Evolutionary conservation across 257 asterid species (phyloP), one percentile per base, ranked within the genome.

Genomic region (Schizonepeta tenuifolia): DNA sequence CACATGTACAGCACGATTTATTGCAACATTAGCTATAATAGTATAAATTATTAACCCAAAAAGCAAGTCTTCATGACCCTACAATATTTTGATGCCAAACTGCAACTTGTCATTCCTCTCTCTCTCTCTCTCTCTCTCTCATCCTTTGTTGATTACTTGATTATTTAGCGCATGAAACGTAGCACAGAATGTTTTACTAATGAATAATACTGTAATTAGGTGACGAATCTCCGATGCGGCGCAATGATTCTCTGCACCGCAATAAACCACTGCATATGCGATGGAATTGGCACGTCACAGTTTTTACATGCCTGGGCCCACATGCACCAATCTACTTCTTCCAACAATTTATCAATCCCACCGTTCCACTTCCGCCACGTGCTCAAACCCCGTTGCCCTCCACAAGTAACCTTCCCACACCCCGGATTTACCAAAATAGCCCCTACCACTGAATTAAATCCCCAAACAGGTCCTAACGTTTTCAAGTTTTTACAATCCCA

Each of bases 241-340:
- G 98, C 89, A 1, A 86, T 88, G 95, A 78, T 92, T 66, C 82
- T 92, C 1, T 84, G 95, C 83, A 83, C 85, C 40, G 91, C 91
- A 50, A 85, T 92, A 77, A 87, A 76, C 57, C 98, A 92, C 75
- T 88, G 97, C 31, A 15, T 92, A 0, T 90, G 97, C 55, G 98
- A 92, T 17, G 97, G 98, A 5, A 78, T 90, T 10, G 98, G 96
- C 22, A 79, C 96, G 1, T 88, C 98, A 1, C 96, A 90, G 20
- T 92, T 92, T 33, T 51, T 92, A 76, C 90, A 92, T 72, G 89
- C 90, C 0, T 92, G 98, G 98, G 95, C 97, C 85, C 91, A 90
- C 84, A 33, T 72, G 26, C 31, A 70, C 47, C 78, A 69, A 18
- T 80, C 89, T 1, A 44, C 9, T 10, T 8, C 78, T 15, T 11